Conservation (phyloP, 2,329 filamentous ascomycete genomes). For the Apiospora koreana region DNA sequence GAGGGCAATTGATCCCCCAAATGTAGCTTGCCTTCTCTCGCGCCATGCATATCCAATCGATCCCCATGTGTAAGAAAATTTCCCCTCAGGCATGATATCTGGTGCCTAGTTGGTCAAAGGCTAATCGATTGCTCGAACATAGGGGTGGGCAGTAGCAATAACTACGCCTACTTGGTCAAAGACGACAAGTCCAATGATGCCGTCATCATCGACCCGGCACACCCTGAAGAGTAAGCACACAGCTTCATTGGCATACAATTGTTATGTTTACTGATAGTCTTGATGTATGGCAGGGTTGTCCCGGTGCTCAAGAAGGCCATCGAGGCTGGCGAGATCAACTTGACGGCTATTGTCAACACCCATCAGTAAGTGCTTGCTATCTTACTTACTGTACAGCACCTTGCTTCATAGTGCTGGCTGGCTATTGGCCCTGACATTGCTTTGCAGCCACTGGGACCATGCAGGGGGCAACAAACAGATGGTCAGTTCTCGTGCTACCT, state of each 20-base stretch:
- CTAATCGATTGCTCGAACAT: not conserved
- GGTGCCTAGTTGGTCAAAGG: not conserved
- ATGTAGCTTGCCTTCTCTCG: constrained; percentile 38
- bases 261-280: constrained; percentile 13
- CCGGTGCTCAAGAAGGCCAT: constrained; percentile 74
- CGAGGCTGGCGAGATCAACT: constrained; percentile 70
- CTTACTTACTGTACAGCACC: not conserved
- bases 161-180: constrained; percentile 82
- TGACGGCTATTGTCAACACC: constrained; percentile 91
- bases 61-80: constrained; percentile 75
- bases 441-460: constrained; percentile 82
- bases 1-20: constrained; percentile 21
- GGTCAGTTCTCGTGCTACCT: constrained; percentile 45
- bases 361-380: constrained; percentile 74
- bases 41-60: constrained; percentile 83
- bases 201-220: constrained; percentile 78
- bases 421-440: constrained; percentile 11
- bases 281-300: constrained; percentile 46
- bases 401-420: not conserved
- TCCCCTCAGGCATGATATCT: not conserved
- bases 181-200: constrained; percentile 79
- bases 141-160: constrained; percentile 79
- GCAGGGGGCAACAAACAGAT: constrained; percentile 87
- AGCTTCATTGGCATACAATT: not conserved
- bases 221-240: constrained; percentile 68